phyloP scores from a whole-genome alignment of 441 rosid genomes.

The Raphanus hybrid region DNA sequence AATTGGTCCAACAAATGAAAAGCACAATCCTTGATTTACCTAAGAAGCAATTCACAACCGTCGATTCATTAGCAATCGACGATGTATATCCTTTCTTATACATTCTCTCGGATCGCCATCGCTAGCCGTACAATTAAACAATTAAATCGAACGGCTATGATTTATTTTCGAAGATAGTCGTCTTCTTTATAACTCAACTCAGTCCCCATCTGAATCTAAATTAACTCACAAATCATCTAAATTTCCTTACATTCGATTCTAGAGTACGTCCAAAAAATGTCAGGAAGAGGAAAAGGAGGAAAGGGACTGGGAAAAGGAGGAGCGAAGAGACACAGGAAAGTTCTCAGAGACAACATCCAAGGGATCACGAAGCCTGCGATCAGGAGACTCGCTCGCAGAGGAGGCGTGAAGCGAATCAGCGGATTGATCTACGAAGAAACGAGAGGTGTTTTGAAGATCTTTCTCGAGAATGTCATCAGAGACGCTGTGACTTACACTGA shows the following conservation, averaged over 20 bases:
- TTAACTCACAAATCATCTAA: background rate
- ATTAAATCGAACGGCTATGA: background rate
- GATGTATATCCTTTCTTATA: background rate
- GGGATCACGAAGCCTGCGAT: constrained; percentile 66
- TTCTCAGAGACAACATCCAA: constrained; percentile 56
- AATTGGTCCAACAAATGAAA: constrained; percentile 1
- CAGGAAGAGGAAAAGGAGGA: constrained; percentile 66
- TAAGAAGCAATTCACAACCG: background rate
- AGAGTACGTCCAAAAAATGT: constrained; percentile 37
- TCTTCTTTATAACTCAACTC: constrained; percentile 28
- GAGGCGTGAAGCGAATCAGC: constrained; percentile 62
- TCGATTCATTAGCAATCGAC: constrained; percentile 1
- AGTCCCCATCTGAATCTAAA: background rate
- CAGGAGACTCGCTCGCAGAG: constrained; percentile 56
- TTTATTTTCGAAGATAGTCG: background rate
- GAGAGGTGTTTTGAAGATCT: constrained; percentile 58
- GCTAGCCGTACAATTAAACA: background rate
- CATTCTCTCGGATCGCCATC: constrained; percentile 23
- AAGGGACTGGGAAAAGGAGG: constrained; percentile 66
- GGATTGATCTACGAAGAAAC: constrained; percentile 67
- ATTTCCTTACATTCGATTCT: background rate
- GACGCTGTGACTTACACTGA: constrained; percentile 65
- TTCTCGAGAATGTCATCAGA: constrained; percentile 60
- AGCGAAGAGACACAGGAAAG: constrained; percentile 59
- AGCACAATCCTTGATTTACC: background rate